Conservation (phyloP, 805 yeast species). For the Nakazawaea ambrosiae region DNA sequence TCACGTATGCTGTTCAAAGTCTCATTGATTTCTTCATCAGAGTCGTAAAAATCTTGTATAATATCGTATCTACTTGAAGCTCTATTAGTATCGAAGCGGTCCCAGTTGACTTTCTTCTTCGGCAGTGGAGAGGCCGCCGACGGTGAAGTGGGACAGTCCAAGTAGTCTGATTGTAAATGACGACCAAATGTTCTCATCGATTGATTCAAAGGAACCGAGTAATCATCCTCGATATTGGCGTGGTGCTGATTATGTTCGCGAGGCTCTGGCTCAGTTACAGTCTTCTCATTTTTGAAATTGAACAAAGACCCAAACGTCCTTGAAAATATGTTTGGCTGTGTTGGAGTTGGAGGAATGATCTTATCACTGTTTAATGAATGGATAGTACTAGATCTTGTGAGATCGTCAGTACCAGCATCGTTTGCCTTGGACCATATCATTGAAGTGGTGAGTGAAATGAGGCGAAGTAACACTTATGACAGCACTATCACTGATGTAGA, state of each 20-base stretch:
- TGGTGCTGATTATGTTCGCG: background rate
- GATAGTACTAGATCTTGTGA: conserved; percentile 1
- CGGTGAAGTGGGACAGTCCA: too few species aligned
- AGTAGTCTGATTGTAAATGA: too few species aligned
- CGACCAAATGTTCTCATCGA: conserved; percentile 7
- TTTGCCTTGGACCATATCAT: background rate
- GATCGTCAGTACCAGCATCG: background rate
- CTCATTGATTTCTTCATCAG: conserved; percentile 9
- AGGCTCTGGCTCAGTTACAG: background rate
- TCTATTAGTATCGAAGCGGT: too few species aligned
- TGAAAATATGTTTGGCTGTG: conserved; percentile 7
- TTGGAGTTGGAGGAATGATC: conserved; percentile 10
- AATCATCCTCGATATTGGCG: background rate
- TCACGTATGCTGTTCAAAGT: conserved; percentile 6
- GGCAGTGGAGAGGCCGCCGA: too few species aligned
- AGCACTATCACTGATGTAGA: too few species aligned
- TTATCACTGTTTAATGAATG: conserved; percentile 1
- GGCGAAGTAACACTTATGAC: too few species aligned
- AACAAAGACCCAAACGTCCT: conserved; percentile 8
- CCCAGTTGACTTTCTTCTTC: too few species aligned
- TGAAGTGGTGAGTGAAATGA: too few species aligned
- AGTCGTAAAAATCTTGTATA: conserved; percentile 8
- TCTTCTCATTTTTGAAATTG: too few species aligned
- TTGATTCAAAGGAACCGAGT: conserved; percentile 8
- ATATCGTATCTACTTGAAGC: background rate